Evolutionary conservation across 352 stramenopile genomes (phyloP), one percentile per base, ranked within the genome.

Genomic region (Phytophthora pinifolia): DNA sequence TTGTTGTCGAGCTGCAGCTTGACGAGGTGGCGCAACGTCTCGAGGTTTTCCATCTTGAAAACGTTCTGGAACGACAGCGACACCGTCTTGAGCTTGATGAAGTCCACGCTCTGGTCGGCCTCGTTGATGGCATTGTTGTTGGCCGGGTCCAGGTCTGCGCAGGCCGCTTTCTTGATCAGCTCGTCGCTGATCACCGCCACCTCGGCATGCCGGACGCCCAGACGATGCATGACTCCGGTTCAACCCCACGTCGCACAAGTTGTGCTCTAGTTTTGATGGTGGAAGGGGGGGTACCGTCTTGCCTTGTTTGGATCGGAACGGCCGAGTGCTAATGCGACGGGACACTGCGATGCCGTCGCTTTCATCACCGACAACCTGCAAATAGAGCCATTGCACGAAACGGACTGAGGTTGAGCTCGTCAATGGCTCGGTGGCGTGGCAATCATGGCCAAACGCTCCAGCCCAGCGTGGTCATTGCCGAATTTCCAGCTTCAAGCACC

Each of bases 1-100:
- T 98, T 98, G 75, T 98, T 98, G 64, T 98, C 94, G 13, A 98
- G 76, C 68, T 95, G 96, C 15, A 98, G 76, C 59, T 90, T 97
- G 3, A 88, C 85, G 29, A 98, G 70, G 33, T 83, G 69, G 8
- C 86, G 77, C 63, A 98, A 74, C 18, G 91, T 96, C 55, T 96
- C 72, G 52, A 98, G 78, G 64, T 98, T 98, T 54, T 97, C 93
- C 67, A 98, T 96, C 57, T 94, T 92, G 42, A 96, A 90, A 34
- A 98, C 80, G 71, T 96, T 96, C 59, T 95, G 88, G 64, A 97
- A 98, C 29, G 88, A 97, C 17, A 98, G 70, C 37, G 83, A 80
- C 15, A 98, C 71, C 33, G 82, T 78, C 39, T 82, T 46, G 18
- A 94, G 67, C 41, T 84, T 84, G 49, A 79, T 60, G 59, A 93